Evolutionary conservation across 345 rosid species (phyloP).

Genomic region (Eucalyptus urophylla): DNA sequence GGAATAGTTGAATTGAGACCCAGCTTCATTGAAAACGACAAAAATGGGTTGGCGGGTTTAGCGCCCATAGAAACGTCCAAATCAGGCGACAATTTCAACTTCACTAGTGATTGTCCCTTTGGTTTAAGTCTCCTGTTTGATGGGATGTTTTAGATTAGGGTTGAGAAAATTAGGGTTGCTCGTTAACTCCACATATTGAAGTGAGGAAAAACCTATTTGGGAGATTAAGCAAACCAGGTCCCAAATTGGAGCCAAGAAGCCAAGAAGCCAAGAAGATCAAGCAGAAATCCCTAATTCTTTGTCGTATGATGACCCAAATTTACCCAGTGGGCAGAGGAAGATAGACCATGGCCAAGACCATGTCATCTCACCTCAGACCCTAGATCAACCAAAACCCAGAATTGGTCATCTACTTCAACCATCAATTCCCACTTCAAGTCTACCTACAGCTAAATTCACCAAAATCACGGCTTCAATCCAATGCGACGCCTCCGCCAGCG

Average conservation of each 20-base stretch:
- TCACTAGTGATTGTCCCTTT: slow-evolving; percentile 3
- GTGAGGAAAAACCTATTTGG: background rate
- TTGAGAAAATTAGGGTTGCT: background rate
- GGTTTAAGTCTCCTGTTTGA: background rate
- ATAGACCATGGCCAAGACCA: background rate
- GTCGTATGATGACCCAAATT: background rate
- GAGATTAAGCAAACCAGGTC: background rate
- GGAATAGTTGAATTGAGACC: background rate
- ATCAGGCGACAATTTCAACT: slow-evolving; percentile 10
- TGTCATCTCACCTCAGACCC: background rate
- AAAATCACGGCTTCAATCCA: slow-evolving; percentile 16
- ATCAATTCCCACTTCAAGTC: background rate
- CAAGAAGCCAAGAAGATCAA: slow-evolving; percentile 13
- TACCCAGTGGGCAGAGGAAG: background rate
- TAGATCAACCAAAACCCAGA: background rate
- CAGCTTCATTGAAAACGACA: background rate
- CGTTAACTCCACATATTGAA: background rate
- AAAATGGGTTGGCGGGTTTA: slow-evolving; percentile 21
- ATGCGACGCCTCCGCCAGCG: background rate
- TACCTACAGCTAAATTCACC: background rate
- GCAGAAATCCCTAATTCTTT: slow-evolving; percentile 11
- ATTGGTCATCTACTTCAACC: background rate
- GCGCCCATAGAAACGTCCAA: slow-evolving; percentile 4
- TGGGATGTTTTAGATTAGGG: background rate
- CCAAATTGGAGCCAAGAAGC: slow-evolving; percentile 17